Base-by-base conservation (phyloP, 2,329 filamentous ascomycete genomes). In the Cladophialophora carrionii region DNA sequence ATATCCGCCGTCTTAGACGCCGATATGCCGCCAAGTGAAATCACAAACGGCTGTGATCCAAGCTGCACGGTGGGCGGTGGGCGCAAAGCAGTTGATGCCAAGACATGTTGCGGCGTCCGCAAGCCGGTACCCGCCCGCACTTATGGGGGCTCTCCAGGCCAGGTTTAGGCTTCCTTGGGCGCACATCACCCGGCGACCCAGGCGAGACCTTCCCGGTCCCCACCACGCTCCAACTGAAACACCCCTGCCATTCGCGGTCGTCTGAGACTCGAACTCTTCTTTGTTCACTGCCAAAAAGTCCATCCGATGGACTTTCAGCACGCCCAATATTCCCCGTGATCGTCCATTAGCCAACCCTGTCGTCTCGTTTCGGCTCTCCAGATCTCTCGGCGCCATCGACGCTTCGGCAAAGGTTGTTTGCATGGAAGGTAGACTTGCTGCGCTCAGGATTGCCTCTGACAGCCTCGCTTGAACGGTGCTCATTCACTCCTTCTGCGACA, bases 191-290 rank as follows among this genome's bases (percentile, higher is more conserved):
- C 57, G 29, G 43, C 12, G 52, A n/a, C 52, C 52, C 29, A 31
- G 52, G 52, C 52, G 52, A 41, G 54, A 32, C 20, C 20, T 52
- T 34, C 57, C n/a, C n/a, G n/a, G n/a, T n/a, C n/a, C 46, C 57
- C 57, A 60, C 57, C 20, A 31, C 10, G 57, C 48, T 37, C 46
- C 46, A 26, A 20, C 46, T 60, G 57, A 60, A 60, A 60, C 57
- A 49, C 57, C 17, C 46, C 57, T 60, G 57, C 12, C 20, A 20
- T 26, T 37, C 26, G 46, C 31, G 57, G 37, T 49, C 24, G 56
- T 59, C 41, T 32, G 41, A 48, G 32, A 51, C 56, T 58, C 52
- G 52, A 54, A 54, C 52, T 20, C 29, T 54, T 54, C 52, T 54
- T 54, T 54, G 52, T 26, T 29, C n/a, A 24, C 52, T 54, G 12